Percentiles rank a stretch among this genome's conserved stretches.
phyloP scores from a whole-genome alignment of 371 early-diverging fungal genomes.

The Zychaea mexicana region DNA sequence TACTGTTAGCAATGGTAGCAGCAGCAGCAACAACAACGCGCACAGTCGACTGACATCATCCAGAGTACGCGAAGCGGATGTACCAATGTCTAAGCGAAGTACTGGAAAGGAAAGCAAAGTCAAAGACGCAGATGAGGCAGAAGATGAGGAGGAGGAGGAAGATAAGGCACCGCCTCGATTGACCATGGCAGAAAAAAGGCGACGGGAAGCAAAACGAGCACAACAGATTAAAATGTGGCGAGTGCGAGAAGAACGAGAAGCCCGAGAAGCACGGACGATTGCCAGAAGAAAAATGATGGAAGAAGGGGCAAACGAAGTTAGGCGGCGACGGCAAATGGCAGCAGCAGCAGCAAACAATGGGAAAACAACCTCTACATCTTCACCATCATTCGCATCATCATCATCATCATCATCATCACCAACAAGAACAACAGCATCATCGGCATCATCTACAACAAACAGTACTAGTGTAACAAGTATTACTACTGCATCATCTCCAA shows the following conservation, averaged over 20 bases:
- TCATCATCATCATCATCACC: not conserved
- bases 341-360: not conserved
- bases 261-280: constrained; percentile 30
- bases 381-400: not conserved
- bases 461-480: not conserved
- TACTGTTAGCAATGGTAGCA: not conserved
- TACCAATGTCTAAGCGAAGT: constrained; percentile 6
- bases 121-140: not conserved
- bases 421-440: no score
- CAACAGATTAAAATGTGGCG: constrained; percentile 48
- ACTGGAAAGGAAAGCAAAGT: not conserved
- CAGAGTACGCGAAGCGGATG: constrained; percentile 11
- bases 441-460: not conserved
- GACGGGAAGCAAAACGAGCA: constrained; percentile 36
- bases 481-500: not conserved
- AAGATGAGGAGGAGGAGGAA: constrained; percentile 19
- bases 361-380: constrained; percentile 3
- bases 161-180: constrained; percentile 31
- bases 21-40: not conserved
- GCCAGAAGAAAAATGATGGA: constrained; percentile 27
- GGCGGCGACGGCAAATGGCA: not conserved
- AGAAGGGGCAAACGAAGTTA: not conserved
- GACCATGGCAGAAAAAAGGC: constrained; percentile 35
- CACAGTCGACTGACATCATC: not conserved
- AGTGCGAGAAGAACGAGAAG: constrained; percentile 48